Conservation (phyloP, 2,329 filamentous ascomycete genomes). For the Aspergillus floridensis region DNA sequence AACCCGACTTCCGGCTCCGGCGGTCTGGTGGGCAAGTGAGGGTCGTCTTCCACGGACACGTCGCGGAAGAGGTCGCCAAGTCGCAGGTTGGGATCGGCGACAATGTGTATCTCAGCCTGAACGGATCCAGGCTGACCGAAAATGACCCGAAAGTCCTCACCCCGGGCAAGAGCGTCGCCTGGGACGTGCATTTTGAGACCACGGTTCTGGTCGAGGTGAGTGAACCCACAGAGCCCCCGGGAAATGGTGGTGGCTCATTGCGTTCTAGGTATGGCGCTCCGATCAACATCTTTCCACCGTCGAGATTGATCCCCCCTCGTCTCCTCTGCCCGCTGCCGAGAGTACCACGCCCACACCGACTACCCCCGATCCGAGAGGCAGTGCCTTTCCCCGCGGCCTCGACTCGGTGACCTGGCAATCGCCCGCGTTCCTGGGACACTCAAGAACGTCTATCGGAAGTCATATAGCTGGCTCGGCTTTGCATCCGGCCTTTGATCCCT, state of each 20-base stretch:
- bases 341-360: constrained; percentile 19
- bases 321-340: constrained; percentile 23
- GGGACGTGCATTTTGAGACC: constrained; percentile 53
- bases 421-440: constrained; percentile 74
- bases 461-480: constrained; percentile 55
- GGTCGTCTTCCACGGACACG: constrained; percentile 67
- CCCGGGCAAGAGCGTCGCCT: constrained; percentile 56
- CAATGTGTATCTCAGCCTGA: constrained; percentile 65
- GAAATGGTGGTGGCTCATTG: constrained; percentile 3
- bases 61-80: constrained; percentile 66
- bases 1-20: constrained; percentile 79
- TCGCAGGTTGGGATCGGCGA: constrained; percentile 75
- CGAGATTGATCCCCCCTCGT: constrained; percentile 51
- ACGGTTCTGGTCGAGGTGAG: constrained; percentile 36
- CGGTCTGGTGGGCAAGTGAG: constrained; percentile 76
- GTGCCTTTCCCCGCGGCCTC: constrained; percentile 11
- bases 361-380: constrained; percentile 26
- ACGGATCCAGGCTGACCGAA: constrained; percentile 64
- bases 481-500: constrained; percentile 63
- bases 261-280: constrained; percentile 27
- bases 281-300: constrained; percentile 37
- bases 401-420: constrained; percentile 59
- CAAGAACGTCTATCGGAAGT: constrained; percentile 59
- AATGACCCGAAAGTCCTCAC: constrained; percentile 53
- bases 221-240: background rate